A percentile compares a stretch with the other conserved stretches of the same genome.
phyloP scores from a whole-genome alignment of 2,329 filamentous ascomycete genomes.

The Fusarium chlamydosporum region DNA sequence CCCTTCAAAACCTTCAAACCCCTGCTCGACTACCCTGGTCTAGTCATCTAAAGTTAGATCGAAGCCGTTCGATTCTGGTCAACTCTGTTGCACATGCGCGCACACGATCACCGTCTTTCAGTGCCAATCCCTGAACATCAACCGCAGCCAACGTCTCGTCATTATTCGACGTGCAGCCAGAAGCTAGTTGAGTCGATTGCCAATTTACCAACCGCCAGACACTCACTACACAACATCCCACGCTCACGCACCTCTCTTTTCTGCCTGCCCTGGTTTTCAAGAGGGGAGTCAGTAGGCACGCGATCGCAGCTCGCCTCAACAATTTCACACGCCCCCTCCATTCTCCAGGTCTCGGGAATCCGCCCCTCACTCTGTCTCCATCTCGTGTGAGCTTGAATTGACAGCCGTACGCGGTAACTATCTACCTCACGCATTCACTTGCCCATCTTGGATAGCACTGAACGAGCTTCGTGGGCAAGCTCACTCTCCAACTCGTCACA shows the following conservation, averaged over 20 bases:
- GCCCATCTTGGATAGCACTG: slow-evolving; percentile 47
- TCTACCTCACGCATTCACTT: slow-evolving; percentile 49
- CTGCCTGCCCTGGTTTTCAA: slow-evolving; percentile 13
- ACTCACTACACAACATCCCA: slow-evolving; percentile 44
- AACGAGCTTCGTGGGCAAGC: slow-evolving; percentile 28
- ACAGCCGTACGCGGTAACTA: slow-evolving; percentile 17
- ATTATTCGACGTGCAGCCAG: slow-evolving; percentile 33
- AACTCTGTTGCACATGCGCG: slow-evolving; percentile 35
- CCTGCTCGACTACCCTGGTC: slow-evolving; percentile 36
- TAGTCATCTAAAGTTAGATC: slow-evolving; percentile 42
- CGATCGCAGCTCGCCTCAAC: slow-evolving; percentile 46
- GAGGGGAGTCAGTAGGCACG: slow-evolving; percentile 44
- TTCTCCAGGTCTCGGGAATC: slow-evolving; percentile 39
- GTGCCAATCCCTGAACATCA: slow-evolving; percentile 31
- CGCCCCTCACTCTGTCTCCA: slow-evolving; percentile 44
- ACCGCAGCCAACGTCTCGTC: slow-evolving; percentile 30
- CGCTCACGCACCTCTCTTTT: slow-evolving; percentile 34
- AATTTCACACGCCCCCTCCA: slow-evolving; percentile 47
- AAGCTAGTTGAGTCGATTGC: slow-evolving; percentile 24
- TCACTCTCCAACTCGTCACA: slow-evolving; percentile 28
- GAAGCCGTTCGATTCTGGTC: slow-evolving; percentile 36
- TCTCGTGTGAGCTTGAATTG: slow-evolving; percentile 31
- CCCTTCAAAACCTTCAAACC: slow-evolving; percentile 29
- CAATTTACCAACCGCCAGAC: slow-evolving; percentile 30
- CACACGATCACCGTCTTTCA: slow-evolving; percentile 43